These are phyloP conservation scores for Populus nigra DNA, from an alignment of 345 rosid species.

Conservation along the genomic window DNA sequence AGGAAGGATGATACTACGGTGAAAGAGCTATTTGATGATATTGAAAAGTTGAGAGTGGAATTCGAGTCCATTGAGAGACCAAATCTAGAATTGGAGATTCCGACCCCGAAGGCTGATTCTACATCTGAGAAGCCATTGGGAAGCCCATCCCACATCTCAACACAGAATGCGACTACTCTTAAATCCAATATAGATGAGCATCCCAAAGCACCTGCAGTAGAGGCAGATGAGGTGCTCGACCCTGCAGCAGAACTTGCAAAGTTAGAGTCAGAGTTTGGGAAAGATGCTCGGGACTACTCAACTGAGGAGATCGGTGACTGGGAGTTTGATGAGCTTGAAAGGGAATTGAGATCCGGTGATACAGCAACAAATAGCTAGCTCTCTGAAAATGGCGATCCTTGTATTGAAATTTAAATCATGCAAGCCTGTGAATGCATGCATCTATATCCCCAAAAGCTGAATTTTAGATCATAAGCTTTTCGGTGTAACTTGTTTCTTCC, in stretches of 20 bases:
- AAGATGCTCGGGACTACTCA: slow-evolving; percentile 68
- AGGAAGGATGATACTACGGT: slow-evolving; percentile 66
- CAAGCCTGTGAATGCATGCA: slow-evolving; percentile 3
- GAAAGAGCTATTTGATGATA: slow-evolving; percentile 70
- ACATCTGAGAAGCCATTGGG: slow-evolving; percentile 27
- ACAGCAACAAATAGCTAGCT: slow-evolving; percentile 16
- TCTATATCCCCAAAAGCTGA: slow-evolving; percentile 22
- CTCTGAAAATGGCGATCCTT: not conserved
- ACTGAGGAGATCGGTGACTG: slow-evolving; percentile 81
- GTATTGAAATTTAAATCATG: slow-evolving; percentile 1
- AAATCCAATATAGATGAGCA: slow-evolving; percentile 36
- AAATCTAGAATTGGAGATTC: slow-evolving; percentile 65
- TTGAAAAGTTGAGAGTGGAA: slow-evolving; percentile 64
- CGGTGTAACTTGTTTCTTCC: slow-evolving; percentile 27
- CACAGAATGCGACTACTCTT: slow-evolving; percentile 14
- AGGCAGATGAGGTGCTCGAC: slow-evolving; percentile 44
- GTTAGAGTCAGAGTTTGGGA: slow-evolving; percentile 91
- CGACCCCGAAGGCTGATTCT: slow-evolving; percentile 38
- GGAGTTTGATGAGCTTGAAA: slow-evolving; percentile 97
- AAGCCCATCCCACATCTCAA: slow-evolving; percentile 22
- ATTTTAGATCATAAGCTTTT: slow-evolving; percentile 29
- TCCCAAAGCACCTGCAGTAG: slow-evolving; percentile 25
- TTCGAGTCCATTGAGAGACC: slow-evolving; percentile 91
- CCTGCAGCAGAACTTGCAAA: slow-evolving; percentile 80
- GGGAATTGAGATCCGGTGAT: slow-evolving; percentile 59